A percentile compares a stretch with the other conserved stretches of the same genome.
phyloP scores from a whole-genome alignment of 441 rosid genomes.

The Pelargonium australe region DNA sequence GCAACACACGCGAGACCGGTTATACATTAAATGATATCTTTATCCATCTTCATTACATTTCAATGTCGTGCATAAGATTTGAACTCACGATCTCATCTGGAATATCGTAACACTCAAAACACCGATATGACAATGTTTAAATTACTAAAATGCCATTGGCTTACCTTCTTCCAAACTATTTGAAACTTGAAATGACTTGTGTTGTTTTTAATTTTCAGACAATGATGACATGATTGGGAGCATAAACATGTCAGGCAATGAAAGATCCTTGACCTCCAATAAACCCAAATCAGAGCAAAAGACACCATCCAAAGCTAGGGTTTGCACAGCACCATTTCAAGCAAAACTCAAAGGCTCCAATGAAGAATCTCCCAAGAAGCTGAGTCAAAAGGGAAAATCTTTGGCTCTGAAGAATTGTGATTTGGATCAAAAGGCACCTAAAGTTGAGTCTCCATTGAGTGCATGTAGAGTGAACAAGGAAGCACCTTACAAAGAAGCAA shows the following conservation, averaged over 20 bases:
- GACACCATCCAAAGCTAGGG: not conserved
- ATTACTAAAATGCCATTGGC: not conserved
- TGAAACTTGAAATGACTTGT: not conserved
- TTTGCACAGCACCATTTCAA: not conserved
- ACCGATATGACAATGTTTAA: not conserved
- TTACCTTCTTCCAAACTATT: not conserved
- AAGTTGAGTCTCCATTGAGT: not conserved
- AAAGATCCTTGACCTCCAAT: not conserved
- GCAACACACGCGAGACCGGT: too few species aligned
- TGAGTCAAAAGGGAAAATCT: not conserved
- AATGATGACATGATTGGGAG: conserved; percentile 4
- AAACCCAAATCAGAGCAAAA: not conserved
- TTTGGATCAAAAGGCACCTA: not conserved
- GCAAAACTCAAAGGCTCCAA: not conserved
- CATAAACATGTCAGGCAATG: not conserved
- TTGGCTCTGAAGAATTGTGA: not conserved
- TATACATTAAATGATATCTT: too few species aligned
- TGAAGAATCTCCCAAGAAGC: not conserved
- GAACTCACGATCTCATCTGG: too few species aligned
- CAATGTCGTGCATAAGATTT: too few species aligned
- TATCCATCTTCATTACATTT: too few species aligned
- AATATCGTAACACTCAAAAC: too few species aligned
- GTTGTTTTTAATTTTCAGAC: not conserved
- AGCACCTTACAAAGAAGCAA: not conserved
- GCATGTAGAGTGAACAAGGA: not conserved